Evolutionary conservation across 495 filamentous ascomycete species (phyloP).

Genomic region (Penicillium pulvis): DNA sequence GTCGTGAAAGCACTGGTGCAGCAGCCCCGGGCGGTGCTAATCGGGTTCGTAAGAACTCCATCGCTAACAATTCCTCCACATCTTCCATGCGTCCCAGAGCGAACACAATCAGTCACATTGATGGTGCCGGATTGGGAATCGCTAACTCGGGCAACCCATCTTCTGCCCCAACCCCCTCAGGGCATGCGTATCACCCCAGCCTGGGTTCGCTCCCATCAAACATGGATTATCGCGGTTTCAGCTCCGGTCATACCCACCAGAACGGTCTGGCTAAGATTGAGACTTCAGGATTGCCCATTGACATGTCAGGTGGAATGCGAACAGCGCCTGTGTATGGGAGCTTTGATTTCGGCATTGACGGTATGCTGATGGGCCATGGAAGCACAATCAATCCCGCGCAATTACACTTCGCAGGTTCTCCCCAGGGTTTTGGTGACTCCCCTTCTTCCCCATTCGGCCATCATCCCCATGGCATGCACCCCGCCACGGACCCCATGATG

Average conservation of each 20-base stretch:
- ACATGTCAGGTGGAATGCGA: constrained; percentile 64
- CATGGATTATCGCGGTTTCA: constrained; percentile 71
- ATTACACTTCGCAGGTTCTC: constrained; percentile 87
- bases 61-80: constrained; percentile 63
- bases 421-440: constrained; percentile 66
- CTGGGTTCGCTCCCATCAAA: constrained; percentile 63
- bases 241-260: constrained; percentile 55
- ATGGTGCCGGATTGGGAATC: constrained; percentile 72
- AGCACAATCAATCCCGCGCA: constrained; percentile 94
- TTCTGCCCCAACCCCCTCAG: constrained; percentile 47
- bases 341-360: constrained; percentile 72
- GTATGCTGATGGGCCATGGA: constrained; percentile 73
- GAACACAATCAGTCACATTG: constrained; percentile 96
- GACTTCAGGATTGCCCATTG: constrained; percentile 68
- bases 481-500: constrained; percentile 50
- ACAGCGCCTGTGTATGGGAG: constrained; percentile 76
- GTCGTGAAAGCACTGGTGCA: constrained; percentile 78
- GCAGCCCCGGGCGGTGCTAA: constrained; percentile 68
- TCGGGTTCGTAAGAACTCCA: constrained; percentile 89
- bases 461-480: constrained; percentile 60
- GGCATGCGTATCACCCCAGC: constrained; percentile 66
- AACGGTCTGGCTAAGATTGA: constrained; percentile 82
- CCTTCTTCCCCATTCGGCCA: constrained; percentile 73
- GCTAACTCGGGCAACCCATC: constrained; percentile 62
- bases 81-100: constrained; percentile 82